Evolutionary conservation across 768 basidiomycete genomes (phyloP).

Genomic region (Plicaturopsis crispa): DNA sequence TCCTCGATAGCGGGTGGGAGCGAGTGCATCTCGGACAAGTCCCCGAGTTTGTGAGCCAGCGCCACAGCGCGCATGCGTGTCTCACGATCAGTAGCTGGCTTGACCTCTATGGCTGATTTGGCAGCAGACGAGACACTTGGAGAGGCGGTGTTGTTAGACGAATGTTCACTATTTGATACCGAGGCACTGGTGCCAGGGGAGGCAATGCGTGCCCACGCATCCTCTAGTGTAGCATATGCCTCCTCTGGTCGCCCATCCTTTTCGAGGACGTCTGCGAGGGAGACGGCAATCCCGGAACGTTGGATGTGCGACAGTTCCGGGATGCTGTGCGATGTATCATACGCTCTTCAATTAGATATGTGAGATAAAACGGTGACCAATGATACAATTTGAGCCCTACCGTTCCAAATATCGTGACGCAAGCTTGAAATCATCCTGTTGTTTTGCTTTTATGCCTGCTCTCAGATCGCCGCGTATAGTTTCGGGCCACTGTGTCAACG

Average conservation of each 20-base stretch:
- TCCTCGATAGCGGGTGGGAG: slow-evolving; percentile 7
- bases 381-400: slow-evolving; percentile 17
- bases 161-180: too few relatives aligned
- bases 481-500: slow-evolving; percentile 38
- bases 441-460: slow-evolving; percentile 40
- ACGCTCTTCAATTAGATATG: slow-evolving; percentile 24
- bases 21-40: not conserved
- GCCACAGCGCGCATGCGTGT: slow-evolving; percentile 12
- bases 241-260: slow-evolving; percentile 16
- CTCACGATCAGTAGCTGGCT: not conserved
- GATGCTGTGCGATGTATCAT: slow-evolving; percentile 31
- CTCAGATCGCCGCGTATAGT: slow-evolving; percentile 37
- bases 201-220: slow-evolving; percentile 3
- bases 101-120: not conserved
- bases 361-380: not conserved
- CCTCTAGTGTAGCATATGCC: too few relatives aligned
- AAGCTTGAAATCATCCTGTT: slow-evolving; percentile 31
- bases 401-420: slow-evolving; percentile 31
- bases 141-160: too few relatives aligned
- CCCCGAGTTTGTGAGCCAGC: slow-evolving; percentile 11
- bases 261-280: slow-evolving; percentile 33
- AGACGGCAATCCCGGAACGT: slow-evolving; percentile 38
- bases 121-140: not conserved
- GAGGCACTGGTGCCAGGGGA: not conserved
- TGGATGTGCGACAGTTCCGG: slow-evolving; percentile 30